Evolutionary conservation across 2,329 filamentous ascomycete genomes (phyloP).

Genomic region (Erysiphe pulchra): DNA sequence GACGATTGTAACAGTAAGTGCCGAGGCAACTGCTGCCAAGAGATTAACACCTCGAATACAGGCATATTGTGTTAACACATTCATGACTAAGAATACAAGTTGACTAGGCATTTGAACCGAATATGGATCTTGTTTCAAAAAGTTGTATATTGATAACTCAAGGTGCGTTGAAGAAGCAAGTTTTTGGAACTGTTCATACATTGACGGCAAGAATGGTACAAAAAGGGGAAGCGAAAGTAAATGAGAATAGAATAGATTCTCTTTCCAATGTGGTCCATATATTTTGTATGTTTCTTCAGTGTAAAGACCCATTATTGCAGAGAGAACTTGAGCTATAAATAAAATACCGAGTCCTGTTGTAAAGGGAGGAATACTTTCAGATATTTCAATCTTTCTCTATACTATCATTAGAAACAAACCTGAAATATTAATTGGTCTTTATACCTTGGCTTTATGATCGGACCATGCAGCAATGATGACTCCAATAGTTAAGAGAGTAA

Average conservation of each 20-base stretch:
- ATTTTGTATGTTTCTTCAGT: constrained; percentile 70
- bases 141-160: constrained; percentile 14
- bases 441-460: constrained; percentile 61
- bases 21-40: constrained; percentile 68
- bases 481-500: constrained; percentile 59
- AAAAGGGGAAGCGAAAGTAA: constrained; percentile 54
- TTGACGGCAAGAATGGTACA: constrained; percentile 39
- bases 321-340: constrained; percentile 68
- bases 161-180: constrained; percentile 39
- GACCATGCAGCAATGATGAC: constrained; percentile 77
- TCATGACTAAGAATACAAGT: constrained; percentile 42
- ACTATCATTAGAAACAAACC: constrained; percentile 3
- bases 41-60: constrained; percentile 93
- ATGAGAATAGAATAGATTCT: constrained; percentile 87
- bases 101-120: constrained; percentile 34
- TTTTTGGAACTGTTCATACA: constrained; percentile 35
- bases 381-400: constrained; percentile 9
- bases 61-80: constrained; percentile 74
- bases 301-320: constrained; percentile 84
- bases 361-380: constrained; percentile 21
- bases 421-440: neutral
- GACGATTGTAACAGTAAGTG: constrained; percentile 86
- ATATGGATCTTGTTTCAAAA: constrained; percentile 14
- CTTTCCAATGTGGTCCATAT: constrained; percentile 78
- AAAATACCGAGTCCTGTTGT: constrained; percentile 55